phyloP scores from a whole-genome alignment of 805 yeast species.

The Deakozyma indianensis region DNA sequence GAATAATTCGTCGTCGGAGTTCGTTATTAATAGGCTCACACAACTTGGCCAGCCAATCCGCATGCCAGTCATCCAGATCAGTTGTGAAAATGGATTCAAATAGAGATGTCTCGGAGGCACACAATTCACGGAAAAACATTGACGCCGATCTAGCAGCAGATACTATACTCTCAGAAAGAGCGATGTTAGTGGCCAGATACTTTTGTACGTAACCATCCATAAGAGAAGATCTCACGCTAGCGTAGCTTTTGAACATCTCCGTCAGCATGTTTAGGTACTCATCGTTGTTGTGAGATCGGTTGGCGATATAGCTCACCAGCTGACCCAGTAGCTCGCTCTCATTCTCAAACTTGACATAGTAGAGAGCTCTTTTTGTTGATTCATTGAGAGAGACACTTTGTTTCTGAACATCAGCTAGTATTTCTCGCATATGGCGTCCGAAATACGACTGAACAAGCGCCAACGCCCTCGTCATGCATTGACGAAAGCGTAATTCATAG shows the following conservation, averaged over 20 bases:
- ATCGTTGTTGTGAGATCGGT: constrained; percentile 24
- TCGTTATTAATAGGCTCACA: constrained; percentile 69
- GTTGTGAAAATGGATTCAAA: constrained; percentile 39
- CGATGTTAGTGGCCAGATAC: constrained; percentile 20
- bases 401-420: constrained; percentile 9
- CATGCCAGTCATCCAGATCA: constrained; percentile 24
- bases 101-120: constrained; percentile 45
- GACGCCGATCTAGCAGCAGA: constrained; percentile 47
- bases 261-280: constrained; percentile 39
- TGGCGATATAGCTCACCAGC: constrained; percentile 24
- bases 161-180: constrained; percentile 13
- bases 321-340: constrained; percentile 27
- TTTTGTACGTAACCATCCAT: constrained; percentile 28
- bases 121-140: constrained; percentile 42
- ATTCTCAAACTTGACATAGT: constrained; percentile 48
- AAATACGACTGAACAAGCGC: constrained; percentile 61
- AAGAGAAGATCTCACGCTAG: constrained; percentile 38
- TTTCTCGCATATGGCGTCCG: constrained; percentile 23
- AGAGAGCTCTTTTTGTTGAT: constrained; percentile 44
- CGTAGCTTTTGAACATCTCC: constrained; percentile 54
- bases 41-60: constrained; percentile 45
- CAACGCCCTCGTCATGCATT: constrained; percentile 69
- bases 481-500: constrained; percentile 60
- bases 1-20: constrained; percentile 48
- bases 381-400: constrained; percentile 18